Percentiles rank a stretch among this genome's conserved stretches.
Evolutionary conservation across 495 filamentous ascomycete genomes (phyloP).

Genomic region (Aspergillus asperescens): DNA sequence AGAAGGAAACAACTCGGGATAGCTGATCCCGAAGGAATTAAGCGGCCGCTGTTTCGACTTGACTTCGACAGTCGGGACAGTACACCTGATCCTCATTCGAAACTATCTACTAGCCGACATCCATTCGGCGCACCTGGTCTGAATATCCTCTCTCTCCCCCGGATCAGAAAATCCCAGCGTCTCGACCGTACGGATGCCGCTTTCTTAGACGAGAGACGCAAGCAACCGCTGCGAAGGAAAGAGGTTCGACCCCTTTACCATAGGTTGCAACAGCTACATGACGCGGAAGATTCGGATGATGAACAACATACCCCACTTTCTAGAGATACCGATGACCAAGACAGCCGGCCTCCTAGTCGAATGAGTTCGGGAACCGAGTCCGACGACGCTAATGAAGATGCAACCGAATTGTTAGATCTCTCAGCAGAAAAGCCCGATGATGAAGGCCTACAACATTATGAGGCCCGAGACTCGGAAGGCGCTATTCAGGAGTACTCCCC

Average conservation of each 20-base stretch:
- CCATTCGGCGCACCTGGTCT: slow-evolving; percentile 37
- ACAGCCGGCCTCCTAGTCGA: slow-evolving; percentile 74
- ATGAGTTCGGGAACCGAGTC: slow-evolving; percentile 62
- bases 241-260: slow-evolving; percentile 55
- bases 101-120: slow-evolving; percentile 25
- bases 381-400: slow-evolving; percentile 57
- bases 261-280: slow-evolving; percentile 50
- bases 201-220: slow-evolving; percentile 73
- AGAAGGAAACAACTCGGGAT: slow-evolving; percentile 77
- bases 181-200: slow-evolving; percentile 57
- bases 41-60: slow-evolving; percentile 44
- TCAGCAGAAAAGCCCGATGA: slow-evolving; percentile 7
- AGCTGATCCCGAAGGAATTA: slow-evolving; percentile 57
- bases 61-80: slow-evolving; percentile 50
- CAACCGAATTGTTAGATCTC: slow-evolving; percentile 22
- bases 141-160: slow-evolving; percentile 61
- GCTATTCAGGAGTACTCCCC: slow-evolving; percentile 13
- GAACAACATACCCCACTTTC: slow-evolving; percentile 53
- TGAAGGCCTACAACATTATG: background rate
- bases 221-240: slow-evolving; percentile 48
- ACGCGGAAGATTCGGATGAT: slow-evolving; percentile 60
- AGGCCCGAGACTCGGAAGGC: background rate
- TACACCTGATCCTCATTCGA: slow-evolving; percentile 61
- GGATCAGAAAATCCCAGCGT: slow-evolving; percentile 62
- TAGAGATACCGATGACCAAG: slow-evolving; percentile 74